Conservation (phyloP, 2,329 filamentous ascomycete genomes). For the Stagonosporopsis rhizophila region DNA sequence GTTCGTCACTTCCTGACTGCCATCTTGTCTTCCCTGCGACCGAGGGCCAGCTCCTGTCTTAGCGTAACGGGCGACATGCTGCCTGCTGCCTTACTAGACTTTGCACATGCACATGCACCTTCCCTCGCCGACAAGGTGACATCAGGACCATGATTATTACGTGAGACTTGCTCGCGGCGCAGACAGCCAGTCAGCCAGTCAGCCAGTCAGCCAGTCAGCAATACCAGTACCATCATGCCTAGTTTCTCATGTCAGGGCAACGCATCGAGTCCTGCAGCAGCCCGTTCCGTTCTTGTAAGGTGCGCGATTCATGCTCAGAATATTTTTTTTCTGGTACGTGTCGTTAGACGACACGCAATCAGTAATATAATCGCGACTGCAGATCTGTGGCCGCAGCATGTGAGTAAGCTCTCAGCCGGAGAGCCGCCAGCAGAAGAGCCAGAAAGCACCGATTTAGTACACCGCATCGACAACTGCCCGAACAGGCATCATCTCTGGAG, state of each 20-base stretch:
- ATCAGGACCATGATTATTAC: neutral
- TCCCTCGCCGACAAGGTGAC: neutral
- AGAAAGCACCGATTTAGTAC: neutral
- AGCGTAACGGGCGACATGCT: conserved; percentile 13
- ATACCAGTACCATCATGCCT: neutral
- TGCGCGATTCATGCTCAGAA: no score
- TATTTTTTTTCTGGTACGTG: no score
- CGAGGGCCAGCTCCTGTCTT: conserved; percentile 10
- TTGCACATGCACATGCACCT: neutral
- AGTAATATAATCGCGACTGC: no score
- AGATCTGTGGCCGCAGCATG: no score
- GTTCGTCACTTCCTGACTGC: conserved; percentile 1
- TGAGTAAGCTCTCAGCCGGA: no score
- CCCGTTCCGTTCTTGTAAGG: no score
- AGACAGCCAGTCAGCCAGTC: neutral
- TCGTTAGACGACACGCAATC: no score
- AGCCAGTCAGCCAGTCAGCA: neutral
- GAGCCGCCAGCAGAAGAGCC: no score
- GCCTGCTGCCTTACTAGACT: conserved; percentile 3
- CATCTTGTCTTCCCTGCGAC: conserved; percentile 2
- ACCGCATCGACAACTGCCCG: neutral
- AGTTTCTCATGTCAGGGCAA: neutral
- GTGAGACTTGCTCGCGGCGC: no score
- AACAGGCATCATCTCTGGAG: conserved; percentile 4
- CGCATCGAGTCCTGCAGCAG: neutral